Conservation (phyloP, 345 rosid species). For the Limnanthes douglasii region DNA sequence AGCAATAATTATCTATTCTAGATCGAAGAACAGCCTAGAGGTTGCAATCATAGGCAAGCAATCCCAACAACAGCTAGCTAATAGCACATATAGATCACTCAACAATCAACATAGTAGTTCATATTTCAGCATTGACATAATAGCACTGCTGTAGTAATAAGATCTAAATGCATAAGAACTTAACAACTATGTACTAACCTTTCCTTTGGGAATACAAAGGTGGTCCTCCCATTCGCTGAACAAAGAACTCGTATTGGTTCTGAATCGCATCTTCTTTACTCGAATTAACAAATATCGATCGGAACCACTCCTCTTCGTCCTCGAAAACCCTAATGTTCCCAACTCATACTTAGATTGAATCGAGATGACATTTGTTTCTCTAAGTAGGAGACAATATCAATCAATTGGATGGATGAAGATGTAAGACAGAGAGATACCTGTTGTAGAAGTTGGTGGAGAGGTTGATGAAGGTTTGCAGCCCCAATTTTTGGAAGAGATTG, state of each 20-base stretch:
- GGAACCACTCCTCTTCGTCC: constrained; percentile 84
- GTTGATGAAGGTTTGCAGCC: constrained; percentile 65
- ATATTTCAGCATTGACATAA: too few species aligned
- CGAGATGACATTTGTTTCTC: too few species aligned
- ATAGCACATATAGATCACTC: too few species aligned
- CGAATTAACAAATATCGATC: constrained; percentile 52
- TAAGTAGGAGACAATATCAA: too few species aligned
- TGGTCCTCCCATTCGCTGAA: constrained; percentile 95
- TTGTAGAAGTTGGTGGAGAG: constrained; percentile 88
- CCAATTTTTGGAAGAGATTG: constrained; percentile 61
- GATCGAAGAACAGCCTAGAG: too few species aligned
- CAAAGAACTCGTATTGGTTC: constrained; percentile 87
- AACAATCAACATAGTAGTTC: too few species aligned
- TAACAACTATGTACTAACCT: constrained; percentile 18
- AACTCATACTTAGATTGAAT: too few species aligned
- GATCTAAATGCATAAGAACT: not conserved
- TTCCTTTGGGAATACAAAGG: constrained; percentile 69
- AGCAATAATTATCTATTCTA: too few species aligned
- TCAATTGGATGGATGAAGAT: too few species aligned
- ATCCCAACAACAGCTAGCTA: too few species aligned
- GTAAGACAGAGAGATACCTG: constrained; percentile 20
- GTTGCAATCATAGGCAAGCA: too few species aligned
- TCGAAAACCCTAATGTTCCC: constrained; percentile 61
- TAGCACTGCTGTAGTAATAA: too few species aligned
- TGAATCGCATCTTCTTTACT: constrained; percentile 81